Percentiles rank a stretch among this genome's conserved stretches.
phyloP scores from a whole-genome alignment of 2,329 filamentous ascomycete genomes.

The Rutstroemia sp. region DNA sequence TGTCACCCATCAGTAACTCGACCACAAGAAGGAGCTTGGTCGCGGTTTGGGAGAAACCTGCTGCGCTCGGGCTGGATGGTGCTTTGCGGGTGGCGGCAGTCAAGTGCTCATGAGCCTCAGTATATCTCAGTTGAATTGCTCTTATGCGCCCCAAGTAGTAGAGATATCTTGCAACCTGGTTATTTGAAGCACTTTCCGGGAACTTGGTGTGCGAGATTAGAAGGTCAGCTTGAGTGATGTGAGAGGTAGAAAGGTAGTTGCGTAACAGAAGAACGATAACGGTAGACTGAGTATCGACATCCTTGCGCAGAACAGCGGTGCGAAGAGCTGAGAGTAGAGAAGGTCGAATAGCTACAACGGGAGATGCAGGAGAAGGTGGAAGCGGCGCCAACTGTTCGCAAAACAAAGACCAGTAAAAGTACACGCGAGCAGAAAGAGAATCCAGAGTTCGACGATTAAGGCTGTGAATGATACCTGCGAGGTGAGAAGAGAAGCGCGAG shows the following conservation, averaged over 20 bases:
- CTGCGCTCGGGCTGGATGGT: slow-evolving; percentile 78
- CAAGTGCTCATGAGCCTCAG: slow-evolving; percentile 90
- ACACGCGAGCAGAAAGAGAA: slow-evolving; percentile 87
- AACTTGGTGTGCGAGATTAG: slow-evolving; percentile 95
- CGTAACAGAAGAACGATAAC: slow-evolving; percentile 92
- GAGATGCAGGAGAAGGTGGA: slow-evolving; percentile 81
- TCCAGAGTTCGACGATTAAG: slow-evolving; percentile 93
- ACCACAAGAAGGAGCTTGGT: slow-evolving; percentile 96
- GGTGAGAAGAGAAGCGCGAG: slow-evolving; percentile 72
- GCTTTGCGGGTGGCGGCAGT: slow-evolving; percentile 92
- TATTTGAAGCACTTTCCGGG: slow-evolving; percentile 89
- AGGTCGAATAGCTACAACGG: slow-evolving; percentile 79
- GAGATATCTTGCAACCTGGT: slow-evolving; percentile 93
- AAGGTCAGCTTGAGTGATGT: slow-evolving; percentile 93
- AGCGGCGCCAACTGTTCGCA: slow-evolving; percentile 84
- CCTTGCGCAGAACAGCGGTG: slow-evolving; percentile 93
- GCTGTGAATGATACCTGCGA: slow-evolving; percentile 78
- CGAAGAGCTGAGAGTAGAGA: slow-evolving; percentile 80
- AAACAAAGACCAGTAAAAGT: slow-evolving; percentile 97
- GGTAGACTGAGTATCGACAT: slow-evolving; percentile 93
- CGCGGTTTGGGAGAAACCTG: slow-evolving; percentile 91
- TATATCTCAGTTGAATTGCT: slow-evolving; percentile 93
- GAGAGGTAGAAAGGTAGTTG: slow-evolving; percentile 92
- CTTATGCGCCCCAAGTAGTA: slow-evolving; percentile 97
- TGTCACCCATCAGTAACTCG: slow-evolving; percentile 96